A percentile compares a stretch with the other conserved stretches of the same genome.
Conservation (phyloP, 805 yeast genomes). For the Yarrowia sp. region DNA sequence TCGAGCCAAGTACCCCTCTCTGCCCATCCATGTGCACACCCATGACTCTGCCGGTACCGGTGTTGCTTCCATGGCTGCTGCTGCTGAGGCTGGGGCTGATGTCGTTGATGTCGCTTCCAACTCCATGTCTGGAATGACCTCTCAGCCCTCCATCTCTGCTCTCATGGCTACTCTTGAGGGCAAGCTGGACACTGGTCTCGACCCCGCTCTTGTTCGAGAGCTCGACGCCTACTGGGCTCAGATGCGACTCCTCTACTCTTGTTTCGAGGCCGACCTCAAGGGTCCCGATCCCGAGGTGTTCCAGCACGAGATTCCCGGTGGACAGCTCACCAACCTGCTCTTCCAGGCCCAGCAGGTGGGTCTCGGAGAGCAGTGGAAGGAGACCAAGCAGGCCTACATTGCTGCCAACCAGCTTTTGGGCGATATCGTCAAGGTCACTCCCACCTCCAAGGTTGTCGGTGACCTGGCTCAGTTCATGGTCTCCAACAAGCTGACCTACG, state of each 20-base stretch:
- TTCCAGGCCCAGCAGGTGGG: constrained; percentile 99
- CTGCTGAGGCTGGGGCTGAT: constrained; percentile 96
- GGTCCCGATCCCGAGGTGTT: constrained; percentile 99
- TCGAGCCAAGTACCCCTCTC: constrained; percentile 82
- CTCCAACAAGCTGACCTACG: constrained; percentile 79
- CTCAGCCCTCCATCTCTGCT: constrained; percentile 96
- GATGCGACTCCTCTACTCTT: constrained; percentile 93
- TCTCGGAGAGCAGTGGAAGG: constrained; percentile 92
- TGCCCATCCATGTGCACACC: constrained; percentile 97
- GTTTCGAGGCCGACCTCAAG: constrained; percentile 97
- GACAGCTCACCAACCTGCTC: constrained; percentile 93
- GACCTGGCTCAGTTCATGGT: constrained; percentile 99
- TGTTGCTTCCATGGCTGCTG: constrained; percentile 92
- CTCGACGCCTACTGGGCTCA: constrained; percentile 97
- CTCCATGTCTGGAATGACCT: constrained; percentile 97
- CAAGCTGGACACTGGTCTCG: constrained; percentile 70
- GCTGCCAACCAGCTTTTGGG: constrained; percentile 89
- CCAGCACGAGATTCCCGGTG: constrained; percentile 99
- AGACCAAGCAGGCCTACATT: constrained; percentile 91
- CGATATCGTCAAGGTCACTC: constrained; percentile 97
- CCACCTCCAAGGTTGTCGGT: constrained; percentile 99
- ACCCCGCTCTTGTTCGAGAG: constrained; percentile 66
- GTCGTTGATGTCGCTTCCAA: constrained; percentile 96
- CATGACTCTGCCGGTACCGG: constrained; percentile 99
- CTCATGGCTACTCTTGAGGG: constrained; percentile 90